Evolutionary conservation across 2,329 filamentous ascomycete species (phyloP).

Genomic region (Coniosporium uncinatum): DNA sequence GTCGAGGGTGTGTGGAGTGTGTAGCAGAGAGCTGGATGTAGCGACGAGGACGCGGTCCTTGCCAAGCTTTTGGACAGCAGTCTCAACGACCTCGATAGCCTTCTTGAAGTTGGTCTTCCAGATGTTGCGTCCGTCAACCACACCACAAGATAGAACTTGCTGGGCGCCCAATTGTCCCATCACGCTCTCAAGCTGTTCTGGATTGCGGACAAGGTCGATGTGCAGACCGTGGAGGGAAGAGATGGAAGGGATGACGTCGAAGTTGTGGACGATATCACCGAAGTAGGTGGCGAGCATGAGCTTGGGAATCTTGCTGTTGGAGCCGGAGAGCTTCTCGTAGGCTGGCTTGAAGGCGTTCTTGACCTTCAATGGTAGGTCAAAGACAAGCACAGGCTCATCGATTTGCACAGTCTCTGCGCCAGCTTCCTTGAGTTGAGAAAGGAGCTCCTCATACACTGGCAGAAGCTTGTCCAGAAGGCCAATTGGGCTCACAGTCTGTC

Average conservation of each 20-base stretch:
- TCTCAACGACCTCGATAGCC: conserved; percentile 87
- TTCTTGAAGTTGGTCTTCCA: conserved; percentile 99
- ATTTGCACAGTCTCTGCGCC: conserved; percentile 98
- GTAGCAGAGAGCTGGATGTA: conserved; percentile 95
- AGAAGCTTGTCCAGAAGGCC: conserved; percentile 89
- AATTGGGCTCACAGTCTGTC: conserved; percentile 88
- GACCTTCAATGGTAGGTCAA: conserved; percentile 83
- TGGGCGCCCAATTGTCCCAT: conserved; percentile 77
- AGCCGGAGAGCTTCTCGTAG: conserved; percentile 83
- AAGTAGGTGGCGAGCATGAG: conserved; percentile 96
- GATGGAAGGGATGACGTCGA: conserved; percentile 76
- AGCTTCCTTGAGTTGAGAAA: conserved; percentile 89
- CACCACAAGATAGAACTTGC: conserved; percentile 89
- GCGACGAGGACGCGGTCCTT: conserved; percentile 97
- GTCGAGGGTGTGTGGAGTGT: conserved; percentile 96
- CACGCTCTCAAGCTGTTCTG: conserved; percentile 91
- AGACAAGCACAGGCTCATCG: conserved; percentile 95
- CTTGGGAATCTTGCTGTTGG: conserved; percentile 78
- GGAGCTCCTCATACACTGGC: conserved; percentile 90
- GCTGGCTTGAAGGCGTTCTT: conserved; percentile 98
- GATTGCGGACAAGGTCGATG: conserved; percentile 95
- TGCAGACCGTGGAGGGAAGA: conserved; percentile 78
- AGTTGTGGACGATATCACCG: conserved; percentile 98
- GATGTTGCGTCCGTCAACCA: conserved; percentile 99
- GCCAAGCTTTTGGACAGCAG: conserved; percentile 90